Conservation (phyloP, 495 filamentous ascomycete genomes). For the Penicillium paxilli region DNA sequence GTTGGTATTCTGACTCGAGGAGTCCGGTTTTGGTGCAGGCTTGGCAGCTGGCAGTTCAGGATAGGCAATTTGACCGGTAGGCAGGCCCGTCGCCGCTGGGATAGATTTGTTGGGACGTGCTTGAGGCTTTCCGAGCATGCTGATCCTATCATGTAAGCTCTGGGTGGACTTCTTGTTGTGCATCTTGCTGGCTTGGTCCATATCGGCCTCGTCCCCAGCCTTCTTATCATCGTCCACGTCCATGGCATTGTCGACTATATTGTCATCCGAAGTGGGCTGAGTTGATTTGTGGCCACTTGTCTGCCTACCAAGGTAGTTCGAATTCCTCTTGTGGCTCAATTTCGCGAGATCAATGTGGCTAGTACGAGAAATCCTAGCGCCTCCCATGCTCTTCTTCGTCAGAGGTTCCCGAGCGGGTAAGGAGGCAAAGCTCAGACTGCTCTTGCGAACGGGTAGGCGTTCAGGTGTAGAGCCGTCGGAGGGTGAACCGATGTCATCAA, state of each 20-base stretch:
- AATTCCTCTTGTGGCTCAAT: constrained; percentile 32
- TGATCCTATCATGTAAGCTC: constrained; percentile 87
- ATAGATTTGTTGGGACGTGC: constrained; percentile 72
- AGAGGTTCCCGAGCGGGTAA: constrained; percentile 89
- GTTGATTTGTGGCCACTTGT: constrained; percentile 40
- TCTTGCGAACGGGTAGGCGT: constrained; percentile 74
- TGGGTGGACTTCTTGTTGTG: constrained; percentile 93
- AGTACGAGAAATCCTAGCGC: constrained; percentile 68
- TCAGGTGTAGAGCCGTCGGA: constrained; percentile 65
- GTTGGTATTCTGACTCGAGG: constrained; percentile 25
- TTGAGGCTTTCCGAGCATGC: constrained; percentile 83
- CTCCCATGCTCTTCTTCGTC: constrained; percentile 77
- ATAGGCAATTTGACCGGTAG: constrained; percentile 48
- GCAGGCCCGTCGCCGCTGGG: constrained; percentile 42
- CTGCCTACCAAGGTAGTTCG: constrained; percentile 60
- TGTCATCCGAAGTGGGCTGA: constrained; percentile 13
- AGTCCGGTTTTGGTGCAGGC: constrained; percentile 29
- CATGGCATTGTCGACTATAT: constrained; percentile 36
- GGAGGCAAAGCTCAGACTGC: constrained; percentile 89
- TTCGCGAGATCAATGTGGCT: constrained; percentile 75
- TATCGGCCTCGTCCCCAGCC: constrained; percentile 32
- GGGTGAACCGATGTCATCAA: constrained; percentile 58
- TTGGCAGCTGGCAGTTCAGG: constrained; percentile 54
- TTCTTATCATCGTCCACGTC: constrained; percentile 59
- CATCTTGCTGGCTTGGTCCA: constrained; percentile 45